Evolutionary conservation across 352 stramenopile genomes (phyloP).

Genomic region (Blastocystis sp.): DNA sequence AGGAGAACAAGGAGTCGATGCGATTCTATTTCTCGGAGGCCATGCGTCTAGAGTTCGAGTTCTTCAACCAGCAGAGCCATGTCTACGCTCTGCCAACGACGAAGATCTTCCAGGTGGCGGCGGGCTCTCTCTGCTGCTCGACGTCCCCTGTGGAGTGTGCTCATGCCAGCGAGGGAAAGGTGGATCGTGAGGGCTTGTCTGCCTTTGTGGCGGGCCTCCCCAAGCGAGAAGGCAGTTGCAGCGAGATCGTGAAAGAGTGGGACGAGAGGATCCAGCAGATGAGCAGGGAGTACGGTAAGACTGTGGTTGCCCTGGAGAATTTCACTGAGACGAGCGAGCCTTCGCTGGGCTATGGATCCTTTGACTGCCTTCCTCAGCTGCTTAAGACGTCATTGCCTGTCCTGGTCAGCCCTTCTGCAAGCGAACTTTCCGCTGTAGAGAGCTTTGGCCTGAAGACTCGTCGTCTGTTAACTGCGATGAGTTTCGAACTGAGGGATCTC

Average conservation of each 20-base stretch:
- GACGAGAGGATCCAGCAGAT: conserved; percentile 1
- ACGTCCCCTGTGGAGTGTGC: not conserved
- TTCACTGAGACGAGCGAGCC: not conserved
- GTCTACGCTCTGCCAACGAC: conserved; percentile 12
- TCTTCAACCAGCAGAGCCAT: conserved; percentile 59
- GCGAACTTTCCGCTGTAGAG: conserved; percentile 38
- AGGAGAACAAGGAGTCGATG: conserved; percentile 31
- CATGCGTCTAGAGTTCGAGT: conserved; percentile 62
- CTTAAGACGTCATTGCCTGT: conserved; percentile 23
- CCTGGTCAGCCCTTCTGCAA: conserved; percentile 16
- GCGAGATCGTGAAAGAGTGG: not conserved
- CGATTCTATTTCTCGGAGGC: conserved; percentile 50
- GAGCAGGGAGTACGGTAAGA: conserved; percentile 41
- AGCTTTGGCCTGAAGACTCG: conserved; percentile 31
- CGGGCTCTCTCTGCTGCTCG: not conserved
- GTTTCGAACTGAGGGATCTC: not conserved
- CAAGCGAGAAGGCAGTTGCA: not conserved
- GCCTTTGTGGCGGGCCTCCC: not conserved
- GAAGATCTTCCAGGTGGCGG: conserved; percentile 8
- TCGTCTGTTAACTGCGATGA: not conserved
- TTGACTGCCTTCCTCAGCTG: not conserved
- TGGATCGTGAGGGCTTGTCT: not conserved
- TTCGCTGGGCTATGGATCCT: conserved; percentile 36
- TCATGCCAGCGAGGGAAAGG: not conserved
- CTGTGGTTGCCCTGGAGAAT: not conserved